A percentile compares a stretch with the other conserved stretches of the same genome.
Evolutionary conservation across 768 basidiomycete species (phyloP).

Genomic region (Infundibulicybe gibba): DNA sequence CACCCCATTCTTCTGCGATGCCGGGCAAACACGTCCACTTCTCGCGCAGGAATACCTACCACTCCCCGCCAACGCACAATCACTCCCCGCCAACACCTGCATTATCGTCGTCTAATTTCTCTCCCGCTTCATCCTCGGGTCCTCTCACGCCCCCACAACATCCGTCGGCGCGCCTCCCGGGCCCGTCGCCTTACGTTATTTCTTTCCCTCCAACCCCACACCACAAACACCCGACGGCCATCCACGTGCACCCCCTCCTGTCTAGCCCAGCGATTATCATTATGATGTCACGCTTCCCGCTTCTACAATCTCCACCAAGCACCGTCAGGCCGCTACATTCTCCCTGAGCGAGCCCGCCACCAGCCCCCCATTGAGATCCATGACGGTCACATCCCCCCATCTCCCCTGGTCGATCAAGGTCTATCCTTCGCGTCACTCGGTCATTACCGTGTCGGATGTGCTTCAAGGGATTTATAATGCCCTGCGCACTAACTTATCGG

Average conservation of each 20-base stretch:
- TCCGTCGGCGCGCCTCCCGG: conserved; percentile 8
- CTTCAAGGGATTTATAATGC: conserved; percentile 26
- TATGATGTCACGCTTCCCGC: conserved; percentile 26
- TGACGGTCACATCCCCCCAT: conserved; percentile 24
- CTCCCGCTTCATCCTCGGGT: conserved; percentile 8
- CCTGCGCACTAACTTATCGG: conserved; percentile 37
- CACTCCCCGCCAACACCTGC: conserved; percentile 12
- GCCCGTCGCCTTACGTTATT: neutral
- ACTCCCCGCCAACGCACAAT: conserved; percentile 8
- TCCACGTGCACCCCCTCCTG: conserved; percentile 23
- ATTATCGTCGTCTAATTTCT: conserved; percentile 7
- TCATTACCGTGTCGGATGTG: conserved; percentile 35
- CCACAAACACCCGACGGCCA: conserved; percentile 4
- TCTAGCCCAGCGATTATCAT: conserved; percentile 13
- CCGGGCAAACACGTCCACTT: conserved; percentile 17
- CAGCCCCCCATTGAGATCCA: conserved; percentile 20
- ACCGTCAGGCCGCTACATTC: conserved; percentile 17
- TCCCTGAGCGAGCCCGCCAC: conserved; percentile 28
- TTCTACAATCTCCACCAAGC: conserved; percentile 18
- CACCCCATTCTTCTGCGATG: conserved; percentile 5
- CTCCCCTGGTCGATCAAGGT: conserved; percentile 35
- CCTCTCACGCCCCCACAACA: conserved; percentile 8
- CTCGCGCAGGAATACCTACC: conserved; percentile 4
- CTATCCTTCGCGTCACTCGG: conserved; percentile 17
- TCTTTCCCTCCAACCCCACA: neutral